Evolutionary conservation across 2,329 filamentous ascomycete genomes (phyloP).

Genomic region (Lasiodiplodia hormozganensis): DNA sequence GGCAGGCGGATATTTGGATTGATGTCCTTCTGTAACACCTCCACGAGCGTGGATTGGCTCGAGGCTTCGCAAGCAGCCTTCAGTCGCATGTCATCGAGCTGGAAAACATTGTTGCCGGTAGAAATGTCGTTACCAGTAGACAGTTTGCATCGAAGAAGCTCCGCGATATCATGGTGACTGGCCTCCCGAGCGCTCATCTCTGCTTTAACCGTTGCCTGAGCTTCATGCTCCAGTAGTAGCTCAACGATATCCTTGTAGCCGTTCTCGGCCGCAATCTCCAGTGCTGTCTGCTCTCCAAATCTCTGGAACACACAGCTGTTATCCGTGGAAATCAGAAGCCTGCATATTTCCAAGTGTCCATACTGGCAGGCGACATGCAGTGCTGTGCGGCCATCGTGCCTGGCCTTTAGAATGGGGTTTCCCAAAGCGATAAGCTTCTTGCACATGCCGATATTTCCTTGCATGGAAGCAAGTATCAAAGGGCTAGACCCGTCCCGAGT

Average conservation of each 20-base stretch:
- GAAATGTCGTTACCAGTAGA: no score
- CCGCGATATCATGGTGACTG: background rate
- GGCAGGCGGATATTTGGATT: conserved; percentile 1
- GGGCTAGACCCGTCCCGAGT: background rate
- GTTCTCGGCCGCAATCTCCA: background rate
- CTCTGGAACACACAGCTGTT: background rate
- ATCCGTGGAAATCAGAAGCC: background rate
- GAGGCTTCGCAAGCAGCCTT: background rate
- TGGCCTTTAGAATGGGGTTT: background rate
- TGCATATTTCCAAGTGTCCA: background rate
- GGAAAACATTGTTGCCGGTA: background rate
- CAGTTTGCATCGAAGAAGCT: background rate
- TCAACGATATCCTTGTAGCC: background rate
- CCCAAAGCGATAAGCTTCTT: background rate
- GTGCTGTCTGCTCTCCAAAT: background rate
- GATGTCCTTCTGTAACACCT: background rate
- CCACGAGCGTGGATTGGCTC: background rate
- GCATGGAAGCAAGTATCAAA: background rate
- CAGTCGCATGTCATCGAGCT: background rate
- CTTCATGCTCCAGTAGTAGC: background rate
- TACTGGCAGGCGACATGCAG: background rate
- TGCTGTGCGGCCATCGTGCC: background rate
- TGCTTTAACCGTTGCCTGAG: background rate
- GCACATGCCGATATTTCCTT: background rate
- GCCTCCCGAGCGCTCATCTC: background rate